Base-by-base conservation (phyloP, 2,329 filamentous ascomycete genomes). In the Colletotrichum tofieldiae region DNA sequence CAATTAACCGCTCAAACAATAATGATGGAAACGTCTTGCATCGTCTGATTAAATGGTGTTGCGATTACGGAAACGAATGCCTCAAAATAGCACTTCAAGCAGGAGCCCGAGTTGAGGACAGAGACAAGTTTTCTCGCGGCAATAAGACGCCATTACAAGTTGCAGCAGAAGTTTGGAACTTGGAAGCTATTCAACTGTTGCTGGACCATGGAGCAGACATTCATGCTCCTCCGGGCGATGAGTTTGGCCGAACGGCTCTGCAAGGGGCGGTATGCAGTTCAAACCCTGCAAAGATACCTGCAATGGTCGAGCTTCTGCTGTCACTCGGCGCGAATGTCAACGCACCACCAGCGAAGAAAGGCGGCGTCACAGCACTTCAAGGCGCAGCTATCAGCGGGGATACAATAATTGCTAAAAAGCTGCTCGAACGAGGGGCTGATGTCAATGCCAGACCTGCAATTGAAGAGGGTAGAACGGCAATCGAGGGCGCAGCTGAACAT, bases 401-500 rank as follows among this genome's bases (percentile, higher is more conserved):
- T 12, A 3, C 26, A 0, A 6, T 1, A 0, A 1, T 41, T 61
- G 54, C 16, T 12, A 32, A 43, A 4, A 20, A 11, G 1, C 23
- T 67, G 1, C 23, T 67, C 3, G 32, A 35, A 0, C n/a, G 5
- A 5, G 65, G 54, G 1, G 65, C 65, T 0, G 32, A 67, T 32
- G 14, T 67, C 32, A 58, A 65, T 49, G 51, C 52, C 0, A 14
- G 41, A 26, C 55, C n/a, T 9, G 55, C 54, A 2, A 35, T 5
- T 1, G 47, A 43, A n/a, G 9, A 54, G 1, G 55, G 65, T 1
- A 16, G 56, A 7, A 67, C 65, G 14, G 65, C 65, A 1, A 14
- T 67, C 1, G 65, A 67, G 2, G 56, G 55, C 9, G 65, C 65
- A 7, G 65, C 65, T 3, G 65, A 62, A 2, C 35, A 54, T 5